These are phyloP conservation scores for Coniella vitis DNA, from an alignment of 2,329 filamentous ascomycete species.

Conservation along the genomic window DNA sequence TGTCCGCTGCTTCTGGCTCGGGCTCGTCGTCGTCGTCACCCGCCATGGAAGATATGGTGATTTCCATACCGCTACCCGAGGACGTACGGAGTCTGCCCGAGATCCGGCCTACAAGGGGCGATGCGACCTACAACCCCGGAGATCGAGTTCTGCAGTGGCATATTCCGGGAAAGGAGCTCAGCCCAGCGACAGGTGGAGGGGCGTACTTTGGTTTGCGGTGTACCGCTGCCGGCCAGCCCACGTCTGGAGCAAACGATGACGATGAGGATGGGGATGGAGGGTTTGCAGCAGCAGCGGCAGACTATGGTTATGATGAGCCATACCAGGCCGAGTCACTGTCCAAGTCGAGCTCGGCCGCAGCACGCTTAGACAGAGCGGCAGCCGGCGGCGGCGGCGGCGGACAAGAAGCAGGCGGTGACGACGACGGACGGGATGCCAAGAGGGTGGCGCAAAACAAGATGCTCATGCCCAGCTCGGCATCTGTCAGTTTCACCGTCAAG, in stretches of 20 bases:
- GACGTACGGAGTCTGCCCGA: slow-evolving; percentile 79
- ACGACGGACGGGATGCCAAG: slow-evolving; percentile 44
- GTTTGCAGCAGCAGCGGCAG: slow-evolving; percentile 16
- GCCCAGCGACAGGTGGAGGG: slow-evolving; percentile 43
- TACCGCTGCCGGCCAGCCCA: slow-evolving; percentile 65
- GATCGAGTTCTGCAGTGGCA: slow-evolving; percentile 75
- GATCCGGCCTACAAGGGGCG: slow-evolving; percentile 71
- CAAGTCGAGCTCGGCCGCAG: no score
- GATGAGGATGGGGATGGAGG: slow-evolving; percentile 32
- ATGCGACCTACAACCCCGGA: slow-evolving; percentile 72
- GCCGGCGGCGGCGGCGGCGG: slow-evolving; percentile 27
- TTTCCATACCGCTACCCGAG: slow-evolving; percentile 72
- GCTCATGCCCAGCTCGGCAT: slow-evolving; percentile 73
- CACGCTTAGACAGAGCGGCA: no score
- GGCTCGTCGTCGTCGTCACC: slow-evolving; percentile 43
- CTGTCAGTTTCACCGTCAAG: slow-evolving; percentile 64
- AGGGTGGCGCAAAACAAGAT: slow-evolving; percentile 63
- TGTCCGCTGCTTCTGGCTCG: no score
- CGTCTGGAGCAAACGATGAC: slow-evolving; percentile 41
- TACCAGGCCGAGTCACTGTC: slow-evolving; percentile 39
- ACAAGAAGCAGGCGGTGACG: slow-evolving; percentile 25
- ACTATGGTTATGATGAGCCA: slow-evolving; percentile 48
- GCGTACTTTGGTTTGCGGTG: slow-evolving; percentile 70
- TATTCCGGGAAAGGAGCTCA: slow-evolving; percentile 70
- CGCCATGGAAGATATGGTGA: slow-evolving; percentile 66